Percentiles rank a stretch among this genome's conserved stretches.
These are phyloP conservation scores for Rhodotorula sp. DNA, from an alignment of 1,284 basidiomycete genomes.

Conservation along the genomic window DNA sequence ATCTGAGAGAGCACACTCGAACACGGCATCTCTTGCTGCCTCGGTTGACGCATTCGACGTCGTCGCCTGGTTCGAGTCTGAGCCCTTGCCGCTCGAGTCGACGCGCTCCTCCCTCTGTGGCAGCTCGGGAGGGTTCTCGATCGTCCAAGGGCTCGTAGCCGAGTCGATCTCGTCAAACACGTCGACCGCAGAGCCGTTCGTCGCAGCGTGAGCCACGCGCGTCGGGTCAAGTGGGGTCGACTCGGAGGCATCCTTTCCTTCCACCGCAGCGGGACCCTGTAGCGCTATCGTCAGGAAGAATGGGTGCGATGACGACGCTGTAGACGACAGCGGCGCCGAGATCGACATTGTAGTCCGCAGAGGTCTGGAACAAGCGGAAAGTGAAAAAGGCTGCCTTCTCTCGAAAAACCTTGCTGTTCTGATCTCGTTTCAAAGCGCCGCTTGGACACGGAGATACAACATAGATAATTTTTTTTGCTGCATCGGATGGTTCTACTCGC, in stretches of 20 bases:
- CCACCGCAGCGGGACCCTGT: background rate
- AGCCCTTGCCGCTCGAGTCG: background rate
- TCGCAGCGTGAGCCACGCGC: background rate
- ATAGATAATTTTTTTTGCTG: background rate
- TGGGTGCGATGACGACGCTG: constrained; percentile 13
- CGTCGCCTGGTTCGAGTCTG: background rate
- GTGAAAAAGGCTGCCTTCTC: background rate
- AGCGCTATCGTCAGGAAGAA: constrained; percentile 22
- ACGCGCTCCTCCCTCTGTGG: background rate
- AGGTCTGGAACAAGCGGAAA: background rate
- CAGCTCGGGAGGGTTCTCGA: background rate
- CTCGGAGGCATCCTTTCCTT: background rate
- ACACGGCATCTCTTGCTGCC: too few species aligned
- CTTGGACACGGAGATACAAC: background rate
- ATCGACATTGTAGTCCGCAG: constrained; percentile 12
- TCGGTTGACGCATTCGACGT: background rate
- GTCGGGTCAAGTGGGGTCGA: constrained; percentile 10
- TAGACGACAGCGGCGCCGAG: constrained; percentile 14
- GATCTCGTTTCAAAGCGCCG: background rate
- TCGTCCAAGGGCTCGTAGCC: background rate
- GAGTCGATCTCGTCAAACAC: constrained; percentile 9
- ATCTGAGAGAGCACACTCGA: constrained; percentile 10
- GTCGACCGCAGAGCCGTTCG: background rate
- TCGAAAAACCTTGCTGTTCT: too few species aligned
- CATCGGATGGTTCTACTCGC: too few species aligned